These are phyloP conservation scores for Noccaea bulbosa DNA, from an alignment of 345 rosid species.

Conservation along the genomic window DNA sequence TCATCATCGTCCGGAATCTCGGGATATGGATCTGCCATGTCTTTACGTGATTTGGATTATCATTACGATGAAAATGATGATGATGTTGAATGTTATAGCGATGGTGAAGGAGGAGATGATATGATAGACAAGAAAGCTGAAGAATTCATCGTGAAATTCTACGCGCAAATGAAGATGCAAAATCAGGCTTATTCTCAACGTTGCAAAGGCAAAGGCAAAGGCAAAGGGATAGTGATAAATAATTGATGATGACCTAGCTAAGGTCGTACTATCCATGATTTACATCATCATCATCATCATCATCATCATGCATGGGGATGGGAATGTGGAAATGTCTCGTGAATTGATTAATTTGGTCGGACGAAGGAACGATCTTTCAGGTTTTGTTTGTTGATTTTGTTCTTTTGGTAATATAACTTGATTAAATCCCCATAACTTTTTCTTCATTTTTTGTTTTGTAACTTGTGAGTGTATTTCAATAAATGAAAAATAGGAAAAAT, in stretches of 20 bases:
- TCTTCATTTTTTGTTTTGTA: constrained; percentile 18
- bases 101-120: constrained; percentile 53
- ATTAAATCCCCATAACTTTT: not conserved
- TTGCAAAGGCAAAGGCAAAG: constrained; percentile 39
- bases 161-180: constrained; percentile 64
- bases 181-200: constrained; percentile 34
- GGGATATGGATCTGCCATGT: constrained; percentile 56
- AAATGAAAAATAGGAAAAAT: constrained; percentile 24
- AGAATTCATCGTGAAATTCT: constrained; percentile 61
- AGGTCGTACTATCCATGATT: not conserved
- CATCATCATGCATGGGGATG: constrained; percentile 24
- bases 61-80: constrained; percentile 28
- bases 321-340: constrained; percentile 8
- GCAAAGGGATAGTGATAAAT: constrained; percentile 20
- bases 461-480: constrained; percentile 28
- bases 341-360: constrained; percentile 9
- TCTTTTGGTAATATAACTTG: constrained; percentile 17
- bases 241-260: not conserved
- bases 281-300: not conserved
- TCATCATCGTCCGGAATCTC: constrained; percentile 38
- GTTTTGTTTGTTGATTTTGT: constrained; percentile 26
- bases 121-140: constrained; percentile 81
- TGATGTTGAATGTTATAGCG: constrained; percentile 30
- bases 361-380: not conserved
- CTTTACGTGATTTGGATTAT: constrained; percentile 41